Conservation (phyloP, 1,139 yeast species). For the Tardiomyces depauwii region DNA sequence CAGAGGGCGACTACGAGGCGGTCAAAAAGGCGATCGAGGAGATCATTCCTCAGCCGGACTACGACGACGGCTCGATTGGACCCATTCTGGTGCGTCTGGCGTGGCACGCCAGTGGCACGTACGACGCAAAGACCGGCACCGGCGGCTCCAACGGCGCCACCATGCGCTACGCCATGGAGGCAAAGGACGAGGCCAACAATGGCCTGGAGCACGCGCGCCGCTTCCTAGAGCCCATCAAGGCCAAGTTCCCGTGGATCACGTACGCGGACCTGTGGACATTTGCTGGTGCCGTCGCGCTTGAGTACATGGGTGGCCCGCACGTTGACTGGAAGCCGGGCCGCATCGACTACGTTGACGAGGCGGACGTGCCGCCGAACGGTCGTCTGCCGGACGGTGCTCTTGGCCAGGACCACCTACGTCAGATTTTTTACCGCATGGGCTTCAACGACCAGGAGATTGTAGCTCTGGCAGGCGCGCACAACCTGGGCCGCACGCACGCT, state of each 20-base stretch:
- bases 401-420: conserved; percentile 42
- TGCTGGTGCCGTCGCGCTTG: conserved; percentile 51
- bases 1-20: conserved; percentile 44
- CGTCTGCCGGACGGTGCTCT: conserved; percentile 48
- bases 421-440: conserved; percentile 50
- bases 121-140: conserved; percentile 39
- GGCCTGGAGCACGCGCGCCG: conserved; percentile 48
- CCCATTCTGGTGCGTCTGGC: conserved; percentile 55
- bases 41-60: conserved; percentile 61
- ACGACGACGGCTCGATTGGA: conserved; percentile 58
- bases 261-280: conserved; percentile 60
- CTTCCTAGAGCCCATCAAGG: conserved; percentile 47
- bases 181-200: conserved; percentile 44
- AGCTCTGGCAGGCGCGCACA: conserved; percentile 53
- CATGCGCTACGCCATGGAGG: conserved; percentile 39
- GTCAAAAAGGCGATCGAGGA: conserved; percentile 73
- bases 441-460: conserved; percentile 54
- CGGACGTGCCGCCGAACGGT: conserved; percentile 50
- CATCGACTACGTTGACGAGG: conserved; percentile 41
- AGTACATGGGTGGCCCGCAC: conserved; percentile 50
- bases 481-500: conserved; percentile 53
- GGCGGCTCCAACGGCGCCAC: conserved; percentile 67
- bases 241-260: conserved; percentile 44
- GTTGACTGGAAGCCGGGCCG: conserved; percentile 54
- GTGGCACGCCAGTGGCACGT: conserved; percentile 66